Base-by-base conservation (phyloP, 2,329 filamentous ascomycete genomes). In the Colletotrichum sansevieriae region DNA sequence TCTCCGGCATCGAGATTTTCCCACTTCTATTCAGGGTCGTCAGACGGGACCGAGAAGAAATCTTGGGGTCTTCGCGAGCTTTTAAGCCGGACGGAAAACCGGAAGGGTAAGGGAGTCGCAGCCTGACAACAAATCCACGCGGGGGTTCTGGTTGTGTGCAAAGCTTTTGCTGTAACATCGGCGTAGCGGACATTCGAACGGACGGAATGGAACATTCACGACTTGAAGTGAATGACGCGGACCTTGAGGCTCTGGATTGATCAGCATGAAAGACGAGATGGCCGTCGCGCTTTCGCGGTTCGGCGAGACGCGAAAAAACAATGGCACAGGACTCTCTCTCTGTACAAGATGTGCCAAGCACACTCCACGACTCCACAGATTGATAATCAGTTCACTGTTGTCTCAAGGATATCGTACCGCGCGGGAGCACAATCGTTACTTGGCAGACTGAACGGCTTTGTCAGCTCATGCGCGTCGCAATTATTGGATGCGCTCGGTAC, bases 51-150 rank as follows among this genome's bases (percentile, higher is more conserved):
- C 12, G 64, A 63, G 10, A 68, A 37, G 29, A 54, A 18, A 13
- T 37, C 51, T n/a, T 61, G 68, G 70, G 63, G 64, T 60, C 20
- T 71, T 18, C 56, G 61, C 11, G 55, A 71, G 8, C 20, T 71
- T 6, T 68, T 71, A 20, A 60, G 51, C 9, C 56, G 68, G 9
- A 52, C 54, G 3, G 51, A 33, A 10, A 51, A 64, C 6, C 47
- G 64, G 6, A 71, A 71, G 20, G 55, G 52, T 4, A 68, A 71
- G 46, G 65, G 59, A 49, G 20, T 51, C 8, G 54, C 46, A 10
- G 13, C 61, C n/a, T 57, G 46, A 22, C 18, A 25, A 18, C 35
- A 12, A 12, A n/a, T 9, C 4, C n/a, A 52, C 49, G 12, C 12
- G 33, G 29, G 13, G 22, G 33, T 2, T 35, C 20, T 51, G 5